Base-by-base conservation (phyloP, 306 rosid genomes). In the Pyrus pyrifolia region DNA sequence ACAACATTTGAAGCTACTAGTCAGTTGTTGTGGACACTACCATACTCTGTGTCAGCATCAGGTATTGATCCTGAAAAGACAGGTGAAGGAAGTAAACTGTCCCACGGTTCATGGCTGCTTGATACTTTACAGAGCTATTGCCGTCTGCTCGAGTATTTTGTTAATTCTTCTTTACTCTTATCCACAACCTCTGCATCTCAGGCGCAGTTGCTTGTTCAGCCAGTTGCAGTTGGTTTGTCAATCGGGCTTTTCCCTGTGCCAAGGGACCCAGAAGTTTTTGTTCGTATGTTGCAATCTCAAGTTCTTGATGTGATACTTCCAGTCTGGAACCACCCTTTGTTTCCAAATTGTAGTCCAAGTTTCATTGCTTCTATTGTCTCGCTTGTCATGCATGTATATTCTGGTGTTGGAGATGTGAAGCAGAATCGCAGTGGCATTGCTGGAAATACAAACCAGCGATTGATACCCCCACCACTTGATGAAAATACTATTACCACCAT, bases 1-100 rank as follows among this genome's bases (percentile, higher is more conserved):
- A 91, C 93, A 69, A 96, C 99, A 64, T 96, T 91, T 78, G 96
- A 91, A 84, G 99, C 99, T 85, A 96, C 99, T 70, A 92, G 99
- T 87, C 99, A 96, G 75, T 79, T 96, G 83, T 86, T 96, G 68
- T 96, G 98, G 98, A 91, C 96, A 17, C 79, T 83, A 76, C 96
- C 98, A 2, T 87, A 35, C 76, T 72, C 93, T 72, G 67, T 81
- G 73, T 88, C 94, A 53, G 75, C 88, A 30, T 80, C 92, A 76
- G 86, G 84, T 74, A 65, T 71, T 76, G 92, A 88, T 79, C 82
- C 70, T 59, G 93, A 86, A 73, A 92, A 83, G 90, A 82, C 84
- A 19, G 87, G 83, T 70, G 99, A 86, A 72, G 96, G 86, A 70
- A 88, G 82, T 81, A 93, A 88, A 61, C 73, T 88, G 82, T 81